Evolutionary conservation across 768 basidiomycete species (phyloP).

Genomic region (Termitomyces sp.): DNA sequence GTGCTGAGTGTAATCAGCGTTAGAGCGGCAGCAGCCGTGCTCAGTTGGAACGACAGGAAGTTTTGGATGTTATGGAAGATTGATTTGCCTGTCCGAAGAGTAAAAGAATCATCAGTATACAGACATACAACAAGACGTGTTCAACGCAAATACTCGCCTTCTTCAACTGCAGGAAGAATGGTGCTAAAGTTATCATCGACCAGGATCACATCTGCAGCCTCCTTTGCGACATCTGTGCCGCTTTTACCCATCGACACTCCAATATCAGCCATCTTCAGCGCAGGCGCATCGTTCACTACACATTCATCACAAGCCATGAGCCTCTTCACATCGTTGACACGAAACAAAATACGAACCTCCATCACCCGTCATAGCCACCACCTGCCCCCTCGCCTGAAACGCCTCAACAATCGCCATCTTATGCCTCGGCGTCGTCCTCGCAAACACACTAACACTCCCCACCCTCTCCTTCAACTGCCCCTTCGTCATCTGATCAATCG

Average conservation of each 20-base stretch:
- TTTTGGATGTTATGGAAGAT: constrained; percentile 99
- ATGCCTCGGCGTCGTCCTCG: constrained; percentile 92
- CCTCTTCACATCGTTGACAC: background rate
- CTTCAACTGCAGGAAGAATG: constrained; percentile 90
- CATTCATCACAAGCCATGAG: background rate
- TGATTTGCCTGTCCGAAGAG: constrained; percentile 66
- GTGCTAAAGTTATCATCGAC: constrained; percentile 98
- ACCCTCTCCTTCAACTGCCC: constrained; percentile 80
- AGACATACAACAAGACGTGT: background rate
- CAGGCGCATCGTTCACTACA: constrained; percentile 91
- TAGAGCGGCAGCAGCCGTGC: constrained; percentile 94
- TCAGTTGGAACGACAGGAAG: constrained; percentile 95
- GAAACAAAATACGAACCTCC: constrained; percentile 55
- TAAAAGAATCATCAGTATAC: constrained; percentile 4
- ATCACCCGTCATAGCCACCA: constrained; percentile 98
- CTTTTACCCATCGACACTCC: constrained; percentile 97
- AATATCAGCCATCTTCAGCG: constrained; percentile 96
- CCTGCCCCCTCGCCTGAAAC: constrained; percentile 82
- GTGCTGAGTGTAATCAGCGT: constrained; percentile 95
- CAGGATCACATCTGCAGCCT: constrained; percentile 94
- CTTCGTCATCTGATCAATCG: constrained; percentile 82
- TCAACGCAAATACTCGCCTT: constrained; percentile 47
- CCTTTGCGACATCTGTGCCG: constrained; percentile 98
- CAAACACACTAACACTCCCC: constrained; percentile 83
- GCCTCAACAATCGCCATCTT: constrained; percentile 98